Conservation (phyloP, 129 eudicot species). For the Escallonia rubra region DNA sequence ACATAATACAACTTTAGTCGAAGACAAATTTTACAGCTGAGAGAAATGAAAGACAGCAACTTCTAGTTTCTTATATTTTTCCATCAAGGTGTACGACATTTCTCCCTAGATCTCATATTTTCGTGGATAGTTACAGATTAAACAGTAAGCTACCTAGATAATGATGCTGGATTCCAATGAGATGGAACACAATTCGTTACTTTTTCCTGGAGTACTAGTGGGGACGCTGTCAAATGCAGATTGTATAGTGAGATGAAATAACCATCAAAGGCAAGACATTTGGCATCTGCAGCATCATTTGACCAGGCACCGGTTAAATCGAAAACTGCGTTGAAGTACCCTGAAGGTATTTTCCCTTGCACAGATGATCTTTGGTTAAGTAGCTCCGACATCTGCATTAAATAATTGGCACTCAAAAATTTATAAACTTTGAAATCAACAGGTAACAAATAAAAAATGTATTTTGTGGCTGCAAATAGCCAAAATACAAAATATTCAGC, state of each 20-base stretch:
- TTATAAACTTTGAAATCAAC: neutral
- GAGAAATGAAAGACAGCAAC: too few relatives aligned
- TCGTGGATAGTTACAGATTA: too few relatives aligned
- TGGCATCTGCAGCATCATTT: constrained; percentile 75
- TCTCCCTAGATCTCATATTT: too few relatives aligned
- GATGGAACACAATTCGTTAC: constrained; percentile 90
- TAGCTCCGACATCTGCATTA: constrained; percentile 89
- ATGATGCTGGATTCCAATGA: constrained; percentile 84
- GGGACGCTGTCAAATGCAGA: constrained; percentile 75
- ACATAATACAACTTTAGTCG: too few relatives aligned
- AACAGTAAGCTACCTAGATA: constrained; percentile 53
- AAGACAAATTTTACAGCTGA: too few relatives aligned
- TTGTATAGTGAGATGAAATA: constrained; percentile 76
- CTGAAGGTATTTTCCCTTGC: constrained; percentile 97
- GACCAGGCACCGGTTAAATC: constrained; percentile 90
- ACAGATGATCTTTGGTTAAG: constrained; percentile 86
- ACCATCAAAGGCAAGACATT: constrained; percentile 89
- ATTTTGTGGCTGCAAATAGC: too few relatives aligned
- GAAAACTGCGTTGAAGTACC: constrained; percentile 79
- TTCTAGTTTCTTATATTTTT: too few relatives aligned
- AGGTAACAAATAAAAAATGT: neutral
- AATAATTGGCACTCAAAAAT: constrained; percentile 1
- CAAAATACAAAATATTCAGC: too few relatives aligned
- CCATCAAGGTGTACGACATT: too few relatives aligned
- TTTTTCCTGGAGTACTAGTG: constrained; percentile 60